phyloP scores from a whole-genome alignment of 257 asterid genomes.

The Solanum chilense region DNA sequence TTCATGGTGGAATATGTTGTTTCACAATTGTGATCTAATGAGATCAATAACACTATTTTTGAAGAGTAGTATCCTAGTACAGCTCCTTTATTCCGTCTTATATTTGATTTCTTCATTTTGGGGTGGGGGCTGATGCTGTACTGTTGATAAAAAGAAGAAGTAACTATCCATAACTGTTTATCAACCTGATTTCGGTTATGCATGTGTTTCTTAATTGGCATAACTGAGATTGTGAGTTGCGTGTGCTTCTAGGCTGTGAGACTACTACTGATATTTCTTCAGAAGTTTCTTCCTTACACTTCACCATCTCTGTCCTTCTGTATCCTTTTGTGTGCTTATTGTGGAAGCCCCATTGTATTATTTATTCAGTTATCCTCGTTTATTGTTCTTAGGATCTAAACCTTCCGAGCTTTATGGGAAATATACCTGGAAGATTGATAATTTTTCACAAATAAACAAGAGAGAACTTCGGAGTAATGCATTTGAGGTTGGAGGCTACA shows the following conservation, averaged over 20 bases:
- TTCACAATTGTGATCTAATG: neutral
- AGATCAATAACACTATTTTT: neutral
- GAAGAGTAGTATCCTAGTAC: neutral
- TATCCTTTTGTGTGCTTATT: neutral
- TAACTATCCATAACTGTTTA: neutral
- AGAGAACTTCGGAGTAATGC: conserved; percentile 41
- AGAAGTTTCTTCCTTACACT: neutral
- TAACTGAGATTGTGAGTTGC: neutral
- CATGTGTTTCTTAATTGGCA: neutral
- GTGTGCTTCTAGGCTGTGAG: neutral
- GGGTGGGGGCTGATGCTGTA: neutral
- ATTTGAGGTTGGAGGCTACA: conserved; percentile 40
- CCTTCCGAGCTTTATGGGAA: conserved; percentile 33
- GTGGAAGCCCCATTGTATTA: neutral
- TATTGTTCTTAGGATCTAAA: conserved; percentile 20
- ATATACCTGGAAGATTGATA: conserved; percentile 45
- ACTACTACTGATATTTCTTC: neutral
- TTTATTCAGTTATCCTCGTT: neutral
- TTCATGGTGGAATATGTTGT: neutral
- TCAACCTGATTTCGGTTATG: neutral
- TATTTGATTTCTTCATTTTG: neutral
- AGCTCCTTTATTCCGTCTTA: neutral
- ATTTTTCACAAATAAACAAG: conserved; percentile 40
- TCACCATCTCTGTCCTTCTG: neutral
- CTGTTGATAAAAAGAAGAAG: neutral